These are phyloP conservation scores for Globisporangium rhizosaccharum DNA, from an alignment of 352 stramenopile species.

Conservation along the genomic window DNA sequence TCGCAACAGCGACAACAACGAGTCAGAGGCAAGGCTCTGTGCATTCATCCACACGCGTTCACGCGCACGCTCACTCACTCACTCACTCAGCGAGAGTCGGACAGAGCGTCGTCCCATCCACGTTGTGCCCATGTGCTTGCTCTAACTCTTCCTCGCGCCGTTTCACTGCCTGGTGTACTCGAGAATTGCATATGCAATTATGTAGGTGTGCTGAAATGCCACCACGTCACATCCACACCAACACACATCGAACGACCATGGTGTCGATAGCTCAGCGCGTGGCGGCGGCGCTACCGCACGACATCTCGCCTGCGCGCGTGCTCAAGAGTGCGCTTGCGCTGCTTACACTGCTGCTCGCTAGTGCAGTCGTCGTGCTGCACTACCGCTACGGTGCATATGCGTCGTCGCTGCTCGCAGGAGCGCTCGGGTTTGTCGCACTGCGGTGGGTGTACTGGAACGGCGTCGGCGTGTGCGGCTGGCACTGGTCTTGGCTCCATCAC, in stretches of 20 bases:
- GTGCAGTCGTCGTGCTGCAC: constrained; percentile 12
- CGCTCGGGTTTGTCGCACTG: constrained; percentile 17
- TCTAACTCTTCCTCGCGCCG: too few relatives aligned
- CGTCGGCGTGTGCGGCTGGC: constrained; percentile 52
- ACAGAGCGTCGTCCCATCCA: too few relatives aligned
- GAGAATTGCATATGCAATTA: too few relatives aligned
- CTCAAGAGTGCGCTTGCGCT: constrained; percentile 2
- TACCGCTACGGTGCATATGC: constrained; percentile 21
- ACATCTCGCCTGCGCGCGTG: constrained; percentile 30
- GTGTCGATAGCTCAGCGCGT: neutral
- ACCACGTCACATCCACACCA: too few relatives aligned
- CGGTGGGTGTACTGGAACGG: constrained; percentile 66
- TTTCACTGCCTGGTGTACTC: too few relatives aligned
- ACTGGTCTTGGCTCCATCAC: constrained; percentile 36
- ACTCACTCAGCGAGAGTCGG: too few relatives aligned
- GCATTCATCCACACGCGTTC: too few relatives aligned
- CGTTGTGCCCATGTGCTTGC: too few relatives aligned
- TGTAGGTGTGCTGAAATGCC: too few relatives aligned
- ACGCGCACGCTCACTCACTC: too few relatives aligned
- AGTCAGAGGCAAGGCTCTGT: too few relatives aligned
- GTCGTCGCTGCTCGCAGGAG: constrained; percentile 10
- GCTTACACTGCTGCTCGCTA: constrained; percentile 13
- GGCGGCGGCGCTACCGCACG: constrained; percentile 28
- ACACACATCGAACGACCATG: neutral
- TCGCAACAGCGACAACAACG: too few relatives aligned